Evolutionary conservation across 768 basidiomycete species (phyloP).

Genomic region (Auriculariales sp.): DNA sequence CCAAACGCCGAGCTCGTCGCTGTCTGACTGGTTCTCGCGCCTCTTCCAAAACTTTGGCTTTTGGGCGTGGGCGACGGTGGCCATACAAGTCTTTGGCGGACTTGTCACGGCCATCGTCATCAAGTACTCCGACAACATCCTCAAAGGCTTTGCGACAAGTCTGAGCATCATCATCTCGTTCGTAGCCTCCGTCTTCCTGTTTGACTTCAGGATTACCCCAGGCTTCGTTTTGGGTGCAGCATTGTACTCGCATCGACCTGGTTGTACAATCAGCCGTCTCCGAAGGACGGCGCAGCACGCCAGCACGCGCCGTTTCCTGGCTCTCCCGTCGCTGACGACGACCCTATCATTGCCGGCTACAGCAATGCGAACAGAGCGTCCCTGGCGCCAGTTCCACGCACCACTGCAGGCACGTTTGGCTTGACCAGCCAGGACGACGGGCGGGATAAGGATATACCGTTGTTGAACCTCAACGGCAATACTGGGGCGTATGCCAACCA

Average conservation of each 20-base stretch:
- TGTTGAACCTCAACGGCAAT: no score
- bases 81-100: constrained; percentile 82
- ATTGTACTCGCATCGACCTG: constrained; percentile 82
- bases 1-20: constrained; percentile 13
- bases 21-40: constrained; percentile 13
- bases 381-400: no score
- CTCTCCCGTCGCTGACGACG: neutral
- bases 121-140: constrained; percentile 83
- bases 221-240: constrained; percentile 75
- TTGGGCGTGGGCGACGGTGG: constrained; percentile 87
- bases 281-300: neutral
- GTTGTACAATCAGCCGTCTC: constrained; percentile 67
- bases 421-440: no score
- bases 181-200: constrained; percentile 78
- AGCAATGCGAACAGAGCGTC: no score
- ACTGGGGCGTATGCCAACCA: no score
- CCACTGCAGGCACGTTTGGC: neutral
- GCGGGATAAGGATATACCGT: no score
- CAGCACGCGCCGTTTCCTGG: neutral
- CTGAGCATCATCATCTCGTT: constrained; percentile 91
- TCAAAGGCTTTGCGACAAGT: constrained; percentile 92
- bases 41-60: constrained; percentile 76
- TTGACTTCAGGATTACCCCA: constrained; percentile 75
- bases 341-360: neutral
- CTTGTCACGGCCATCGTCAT: constrained; percentile 87